Percentiles rank a stretch among this genome's conserved stretches.
phyloP scores from a whole-genome alignment of 768 basidiomycete genomes.

The Boletus vermiculosoides region DNA sequence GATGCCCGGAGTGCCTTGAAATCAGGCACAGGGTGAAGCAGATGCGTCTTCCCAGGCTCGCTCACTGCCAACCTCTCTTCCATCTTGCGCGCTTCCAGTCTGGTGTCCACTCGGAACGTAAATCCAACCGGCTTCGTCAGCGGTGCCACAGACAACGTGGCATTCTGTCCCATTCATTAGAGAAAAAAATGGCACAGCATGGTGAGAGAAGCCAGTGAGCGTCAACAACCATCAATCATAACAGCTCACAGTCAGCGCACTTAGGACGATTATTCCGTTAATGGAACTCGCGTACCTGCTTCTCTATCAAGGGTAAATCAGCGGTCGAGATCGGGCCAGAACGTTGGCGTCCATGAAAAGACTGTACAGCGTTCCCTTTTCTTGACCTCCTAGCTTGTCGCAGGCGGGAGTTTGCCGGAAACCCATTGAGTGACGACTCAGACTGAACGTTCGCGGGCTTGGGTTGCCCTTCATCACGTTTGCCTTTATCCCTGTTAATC shows the following conservation, averaged over 20 bases:
- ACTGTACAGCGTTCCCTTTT: background rate
- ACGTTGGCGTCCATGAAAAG: conserved; percentile 1
- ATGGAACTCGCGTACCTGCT: conserved; percentile 31
- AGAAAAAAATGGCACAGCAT: conserved; percentile 20
- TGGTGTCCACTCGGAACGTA: conserved; percentile 50
- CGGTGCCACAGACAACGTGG: conserved; percentile 29
- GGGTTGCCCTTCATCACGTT: conserved; percentile 5
- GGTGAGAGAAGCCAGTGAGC: background rate
- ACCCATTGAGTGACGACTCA: background rate
- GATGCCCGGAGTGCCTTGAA: conserved; percentile 55
- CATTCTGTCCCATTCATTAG: conserved; percentile 17
- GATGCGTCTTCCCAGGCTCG: conserved; percentile 22
- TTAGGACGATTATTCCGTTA: conserved; percentile 21
- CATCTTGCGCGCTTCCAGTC: conserved; percentile 46
- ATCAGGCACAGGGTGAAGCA: conserved; percentile 44
- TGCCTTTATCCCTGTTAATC: conserved; percentile 10
- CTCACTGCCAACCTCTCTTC: conserved; percentile 31
- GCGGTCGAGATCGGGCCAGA: conserved; percentile 20
- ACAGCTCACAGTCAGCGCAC: conserved; percentile 25
- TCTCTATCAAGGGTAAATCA: conserved; percentile 28
- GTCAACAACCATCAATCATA: conserved; percentile 7
- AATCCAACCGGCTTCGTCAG: conserved; percentile 51
- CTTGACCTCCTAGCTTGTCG: conserved; percentile 1
- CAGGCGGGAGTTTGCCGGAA: conserved; percentile 4
- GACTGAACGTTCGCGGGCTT: conserved; percentile 1